Evolutionary conservation across 495 filamentous ascomycete species (phyloP).

Genomic region (Penicillium arizonense): DNA sequence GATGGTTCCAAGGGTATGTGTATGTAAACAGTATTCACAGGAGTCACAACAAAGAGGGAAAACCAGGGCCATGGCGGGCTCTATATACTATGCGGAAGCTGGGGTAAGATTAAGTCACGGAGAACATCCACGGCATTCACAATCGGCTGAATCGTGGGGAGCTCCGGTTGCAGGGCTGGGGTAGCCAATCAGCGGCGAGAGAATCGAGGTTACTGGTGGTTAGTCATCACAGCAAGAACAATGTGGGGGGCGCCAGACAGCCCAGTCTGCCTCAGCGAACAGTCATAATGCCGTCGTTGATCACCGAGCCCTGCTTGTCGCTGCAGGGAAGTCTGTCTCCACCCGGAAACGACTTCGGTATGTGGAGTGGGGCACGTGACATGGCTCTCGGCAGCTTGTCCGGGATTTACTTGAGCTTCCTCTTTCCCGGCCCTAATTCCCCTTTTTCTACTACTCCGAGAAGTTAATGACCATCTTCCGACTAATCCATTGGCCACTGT

Average conservation of each 20-base stretch:
- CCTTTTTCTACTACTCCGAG: no score
- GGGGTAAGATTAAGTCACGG: conserved; percentile 28
- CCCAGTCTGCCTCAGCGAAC: no score
- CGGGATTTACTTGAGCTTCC: conserved; percentile 23
- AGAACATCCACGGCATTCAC: conserved; percentile 42
- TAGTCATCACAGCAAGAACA: conserved; percentile 3
- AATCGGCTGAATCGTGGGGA: conserved; percentile 39
- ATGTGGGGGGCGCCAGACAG: no score
- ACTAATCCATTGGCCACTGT: background rate
- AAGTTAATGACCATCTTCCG: background rate
- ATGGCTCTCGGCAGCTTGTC: conserved; percentile 21
- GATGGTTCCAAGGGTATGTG: background rate
- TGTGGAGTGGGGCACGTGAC: conserved; percentile 35
- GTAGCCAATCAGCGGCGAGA: conserved; percentile 12
- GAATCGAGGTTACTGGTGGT: conserved; percentile 4
- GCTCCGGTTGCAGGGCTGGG: background rate
- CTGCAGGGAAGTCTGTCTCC: background rate
- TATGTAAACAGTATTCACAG: background rate
- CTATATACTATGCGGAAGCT: conserved; percentile 32
- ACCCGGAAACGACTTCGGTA: conserved; percentile 33
- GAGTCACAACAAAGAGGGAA: conserved; percentile 1
- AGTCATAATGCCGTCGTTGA: conserved; percentile 24
- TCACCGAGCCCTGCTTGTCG: conserved; percentile 15
- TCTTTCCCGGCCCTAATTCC: background rate
- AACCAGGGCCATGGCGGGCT: conserved; percentile 22